These are phyloP conservation scores for Coemansia sp. DNA, from an alignment of 192 early-diverging fungal species.

Conservation along the genomic window DNA sequence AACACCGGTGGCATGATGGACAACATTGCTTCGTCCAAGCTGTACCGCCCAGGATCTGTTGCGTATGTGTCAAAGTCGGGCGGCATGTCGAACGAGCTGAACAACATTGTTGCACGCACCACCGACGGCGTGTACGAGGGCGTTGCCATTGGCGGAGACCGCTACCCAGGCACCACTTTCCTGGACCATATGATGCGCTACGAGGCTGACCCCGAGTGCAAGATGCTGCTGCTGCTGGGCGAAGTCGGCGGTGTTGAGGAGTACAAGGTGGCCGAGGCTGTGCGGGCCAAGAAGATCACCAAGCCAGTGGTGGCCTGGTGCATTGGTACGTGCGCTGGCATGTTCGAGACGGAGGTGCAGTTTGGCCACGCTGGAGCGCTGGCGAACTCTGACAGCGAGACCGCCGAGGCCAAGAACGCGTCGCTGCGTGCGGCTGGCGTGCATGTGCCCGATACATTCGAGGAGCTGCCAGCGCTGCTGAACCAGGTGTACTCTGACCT, in stretches of 20 bases:
- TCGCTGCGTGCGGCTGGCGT: conserved; percentile 83
- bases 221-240: conserved; percentile 93
- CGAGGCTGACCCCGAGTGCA: conserved; percentile 88
- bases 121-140: conserved; percentile 99
- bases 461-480: conserved; percentile 84
- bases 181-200: conserved; percentile 97
- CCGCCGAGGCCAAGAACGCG: conserved; percentile 94
- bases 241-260: conserved; percentile 99
- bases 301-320: conserved; percentile 99
- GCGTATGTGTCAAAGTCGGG: conserved; percentile 99
- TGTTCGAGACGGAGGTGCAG: conserved; percentile 98
- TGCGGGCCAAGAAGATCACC: conserved; percentile 84
- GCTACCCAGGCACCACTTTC: conserved; percentile 98
- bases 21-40: conserved; percentile 96
- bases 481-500: conserved; percentile 75
- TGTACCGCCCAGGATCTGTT: conserved; percentile 95
- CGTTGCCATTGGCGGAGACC: conserved; percentile 97
- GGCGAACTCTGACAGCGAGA: conserved; percentile 94
- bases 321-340: conserved; percentile 98
- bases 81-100: conserved; percentile 99
- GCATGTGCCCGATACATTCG: conserved; percentile 94
- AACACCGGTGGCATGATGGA: conserved; percentile 99
- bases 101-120: conserved; percentile 97
- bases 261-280: conserved; percentile 90
- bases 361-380: conserved; percentile 98